These are phyloP conservation scores for Somion occarium DNA, from an alignment of 1,284 basidiomycete species.

Conservation along the genomic window DNA sequence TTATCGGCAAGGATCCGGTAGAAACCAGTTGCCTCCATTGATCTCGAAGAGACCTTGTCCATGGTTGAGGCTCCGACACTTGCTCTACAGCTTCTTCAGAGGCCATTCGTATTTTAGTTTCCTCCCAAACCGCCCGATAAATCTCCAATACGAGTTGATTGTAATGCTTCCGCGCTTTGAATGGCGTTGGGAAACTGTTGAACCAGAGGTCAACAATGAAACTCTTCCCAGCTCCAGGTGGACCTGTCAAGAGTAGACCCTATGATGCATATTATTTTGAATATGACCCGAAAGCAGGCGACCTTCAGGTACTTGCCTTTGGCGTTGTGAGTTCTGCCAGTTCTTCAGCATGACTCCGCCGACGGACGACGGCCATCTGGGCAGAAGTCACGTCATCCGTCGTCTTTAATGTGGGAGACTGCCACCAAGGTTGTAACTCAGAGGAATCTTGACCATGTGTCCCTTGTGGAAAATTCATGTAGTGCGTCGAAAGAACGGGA, in stretches of 20 bases:
- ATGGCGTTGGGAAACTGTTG: constrained; percentile 49
- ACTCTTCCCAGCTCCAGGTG: constrained; percentile 76
- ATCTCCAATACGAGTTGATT: constrained; percentile 65
- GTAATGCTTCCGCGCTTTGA: constrained; percentile 66
- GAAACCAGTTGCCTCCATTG: constrained; percentile 28
- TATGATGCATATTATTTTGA: no score
- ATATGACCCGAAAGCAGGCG: no score
- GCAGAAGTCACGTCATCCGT: constrained; percentile 12
- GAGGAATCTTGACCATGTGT: constrained; percentile 10
- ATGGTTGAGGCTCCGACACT: constrained; percentile 16
- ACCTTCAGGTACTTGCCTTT: constrained; percentile 31
- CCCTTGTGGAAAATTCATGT: constrained; percentile 23
- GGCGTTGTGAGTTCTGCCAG: constrained; percentile 54
- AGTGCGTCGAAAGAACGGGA: constrained; percentile 29
- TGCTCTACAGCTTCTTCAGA: constrained; percentile 16
- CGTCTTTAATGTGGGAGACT: constrained; percentile 13
- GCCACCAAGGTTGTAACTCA: constrained; percentile 24
- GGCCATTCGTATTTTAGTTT: constrained; percentile 43
- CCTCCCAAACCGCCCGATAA: constrained; percentile 61
- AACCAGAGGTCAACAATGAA: constrained; percentile 68
- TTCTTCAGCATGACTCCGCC: constrained; percentile 54
- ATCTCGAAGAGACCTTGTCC: constrained; percentile 35
- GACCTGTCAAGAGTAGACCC: constrained; percentile 75
- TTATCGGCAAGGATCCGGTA: constrained; percentile 36
- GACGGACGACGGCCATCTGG: constrained; percentile 38